Base-by-base conservation (phyloP, 2,329 filamentous ascomycete genomes). In the Colletotrichum simmondsii region DNA sequence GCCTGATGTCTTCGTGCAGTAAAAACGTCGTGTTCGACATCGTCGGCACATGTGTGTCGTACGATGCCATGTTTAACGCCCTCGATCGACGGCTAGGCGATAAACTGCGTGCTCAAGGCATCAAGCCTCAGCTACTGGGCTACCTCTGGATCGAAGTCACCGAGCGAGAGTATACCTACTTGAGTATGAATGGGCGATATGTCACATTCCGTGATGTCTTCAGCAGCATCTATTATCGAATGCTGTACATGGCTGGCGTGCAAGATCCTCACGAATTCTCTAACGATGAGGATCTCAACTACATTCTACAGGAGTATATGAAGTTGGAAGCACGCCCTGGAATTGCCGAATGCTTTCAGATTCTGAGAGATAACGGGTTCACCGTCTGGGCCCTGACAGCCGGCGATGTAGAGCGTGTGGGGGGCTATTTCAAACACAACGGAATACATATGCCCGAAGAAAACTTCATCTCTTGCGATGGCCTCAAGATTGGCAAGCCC, bases 351-450 rank as follows among this genome's bases (percentile, higher is more conserved):
- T 84, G 83, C 57, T 82, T 87, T 46, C 75, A 80, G 54, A 82
- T 80, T 30, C 77, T 90, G 54, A 78, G 85, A 5, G 80, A 79
- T 0, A 81, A 78, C 0, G 86, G 87, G 0, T 90, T 89, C 72
- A 87, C 85, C 0, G 83, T 89, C 5, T 90, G 88, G 87, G 85
- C 82, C 49, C 81, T 90, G 30, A 90, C 88, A 0, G 86, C 87
- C 0, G 88, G 86, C 1, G 88, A 90, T 75, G 76, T 81, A 3
- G 78, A 82, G 60, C 79, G 88, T 6, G 88, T 90, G 3, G 76
- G 80, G 6, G 87, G 87, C 0, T 91, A 90, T 73, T 89, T 91
- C 72, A 76, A 80, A 19, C 78, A 81, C 0, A 85, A 80, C 0
- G 85, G 85, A 0, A 80, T 90, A 10, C 82, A 86, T 1, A 86